These are phyloP conservation scores for Persicaria maculosa DNA, from an alignment of 148 eudicot genomes.

Conservation along the genomic window DNA sequence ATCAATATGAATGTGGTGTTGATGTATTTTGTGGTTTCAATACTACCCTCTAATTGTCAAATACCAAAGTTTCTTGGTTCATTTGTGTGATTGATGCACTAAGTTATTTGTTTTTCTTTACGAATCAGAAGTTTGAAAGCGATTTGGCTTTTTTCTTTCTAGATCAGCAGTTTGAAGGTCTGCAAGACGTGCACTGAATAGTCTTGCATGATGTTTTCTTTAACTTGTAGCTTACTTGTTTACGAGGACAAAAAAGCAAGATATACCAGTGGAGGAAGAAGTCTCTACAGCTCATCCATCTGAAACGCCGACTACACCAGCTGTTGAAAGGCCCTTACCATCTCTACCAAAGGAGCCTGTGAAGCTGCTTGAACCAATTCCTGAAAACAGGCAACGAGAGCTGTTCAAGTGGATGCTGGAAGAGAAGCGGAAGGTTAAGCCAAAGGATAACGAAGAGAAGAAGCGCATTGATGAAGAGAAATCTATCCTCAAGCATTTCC, in stretches of 20 bases:
- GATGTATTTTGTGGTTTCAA: no score
- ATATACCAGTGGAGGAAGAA: conserved; percentile 22
- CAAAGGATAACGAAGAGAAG: conserved; percentile 46
- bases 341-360: conserved; percentile 40
- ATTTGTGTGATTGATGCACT: background rate
- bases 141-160: background rate
- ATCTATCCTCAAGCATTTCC: conserved; percentile 53
- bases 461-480: conserved; percentile 53
- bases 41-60: background rate
- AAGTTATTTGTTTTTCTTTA: no score
- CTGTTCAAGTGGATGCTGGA: conserved; percentile 67
- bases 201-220: no score
- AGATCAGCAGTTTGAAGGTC: background rate
- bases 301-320: conserved; percentile 8
- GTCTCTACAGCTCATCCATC: conserved; percentile 20
- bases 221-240: conserved; percentile 65
- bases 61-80: background rate
- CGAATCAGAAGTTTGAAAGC: no score
- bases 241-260: conserved; percentile 48
- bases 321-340: conserved; percentile 26
- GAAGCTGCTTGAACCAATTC: conserved; percentile 39
- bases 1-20: no score
- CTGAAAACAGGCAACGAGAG: conserved; percentile 60
- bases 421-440: conserved; percentile 58
- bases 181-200: background rate